Evolutionary conservation across 305 asterid species (phyloP).

Genomic region (Fraxinus ornus): DNA sequence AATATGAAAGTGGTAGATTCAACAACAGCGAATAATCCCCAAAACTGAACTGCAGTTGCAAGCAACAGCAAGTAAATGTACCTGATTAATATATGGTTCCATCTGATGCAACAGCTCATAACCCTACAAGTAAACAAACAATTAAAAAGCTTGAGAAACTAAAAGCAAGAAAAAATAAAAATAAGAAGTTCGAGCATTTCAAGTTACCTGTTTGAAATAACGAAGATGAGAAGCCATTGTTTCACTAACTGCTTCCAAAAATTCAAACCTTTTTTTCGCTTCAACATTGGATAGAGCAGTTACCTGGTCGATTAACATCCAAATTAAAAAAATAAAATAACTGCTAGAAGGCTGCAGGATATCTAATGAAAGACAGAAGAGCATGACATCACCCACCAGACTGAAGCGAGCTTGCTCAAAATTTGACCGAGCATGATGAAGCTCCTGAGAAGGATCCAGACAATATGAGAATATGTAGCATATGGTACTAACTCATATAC

Average conservation of each 20-base stretch:
- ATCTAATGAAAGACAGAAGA: constrained; percentile 17
- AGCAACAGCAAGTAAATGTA: constrained; percentile 20
- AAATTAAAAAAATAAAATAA: constrained; percentile 12
- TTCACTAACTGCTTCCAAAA: constrained; percentile 97
- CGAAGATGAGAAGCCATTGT: constrained; percentile 99
- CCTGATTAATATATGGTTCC: constrained; percentile 99
- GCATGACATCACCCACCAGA: constrained; percentile 53
- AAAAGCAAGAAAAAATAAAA: constrained; percentile 22
- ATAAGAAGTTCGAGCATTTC: constrained; percentile 11
- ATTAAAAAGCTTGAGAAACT: constrained; percentile 15
- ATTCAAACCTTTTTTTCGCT: constrained; percentile 97
- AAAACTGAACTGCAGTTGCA: constrained; percentile 16
- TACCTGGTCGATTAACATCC: constrained; percentile 51
- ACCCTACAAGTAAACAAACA: constrained; percentile 56
- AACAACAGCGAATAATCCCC: constrained; percentile 10
- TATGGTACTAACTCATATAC: not conserved
- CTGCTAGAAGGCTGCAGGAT: constrained; percentile 2
- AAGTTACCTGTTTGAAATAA: constrained; percentile 88
- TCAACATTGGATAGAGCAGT: constrained; percentile 89
- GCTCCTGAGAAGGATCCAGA: constrained; percentile 66
- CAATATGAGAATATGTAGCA: constrained; percentile 25
- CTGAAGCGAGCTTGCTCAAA: constrained; percentile 98
- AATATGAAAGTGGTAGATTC: not conserved
- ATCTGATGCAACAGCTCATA: constrained; percentile 98
- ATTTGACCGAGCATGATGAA: constrained; percentile 83